These are phyloP conservation scores for Zygosaccharomyces sapae DNA, from an alignment of 1,139 yeast genomes.

Conservation along the genomic window DNA sequence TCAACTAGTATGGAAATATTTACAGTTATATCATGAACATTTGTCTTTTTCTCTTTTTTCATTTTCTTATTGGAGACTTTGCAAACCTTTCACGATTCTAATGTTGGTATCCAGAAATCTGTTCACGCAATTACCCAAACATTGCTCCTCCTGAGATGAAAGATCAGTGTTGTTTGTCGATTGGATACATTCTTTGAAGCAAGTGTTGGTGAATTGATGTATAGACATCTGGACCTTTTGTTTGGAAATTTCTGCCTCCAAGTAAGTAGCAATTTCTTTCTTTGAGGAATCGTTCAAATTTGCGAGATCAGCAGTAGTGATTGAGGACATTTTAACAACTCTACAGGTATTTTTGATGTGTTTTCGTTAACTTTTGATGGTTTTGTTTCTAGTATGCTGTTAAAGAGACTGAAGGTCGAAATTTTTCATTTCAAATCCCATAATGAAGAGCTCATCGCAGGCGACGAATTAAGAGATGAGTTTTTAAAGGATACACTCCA, in stretches of 20 bases:
- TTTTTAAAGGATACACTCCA: background rate
- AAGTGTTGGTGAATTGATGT: slow-evolving; percentile 81
- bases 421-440: background rate
- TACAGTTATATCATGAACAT: slow-evolving; percentile 3
- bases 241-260: slow-evolving; percentile 80
- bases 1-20: slow-evolving; percentile 4
- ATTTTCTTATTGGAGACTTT: slow-evolving; percentile 30
- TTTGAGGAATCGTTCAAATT: slow-evolving; percentile 67
- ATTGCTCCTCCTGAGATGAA: slow-evolving; percentile 58
- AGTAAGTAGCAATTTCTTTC: slow-evolving; percentile 68
- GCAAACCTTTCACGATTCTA: slow-evolving; percentile 62
- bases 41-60: background rate
- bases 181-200: slow-evolving; percentile 81
- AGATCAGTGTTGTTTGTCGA: slow-evolving; percentile 52
- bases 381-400: background rate
- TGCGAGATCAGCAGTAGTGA: slow-evolving; percentile 58
- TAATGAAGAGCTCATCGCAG: background rate
- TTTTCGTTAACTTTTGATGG: no score
- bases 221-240: slow-evolving; percentile 84
- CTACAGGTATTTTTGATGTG: no score
- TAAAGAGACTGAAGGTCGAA: background rate
- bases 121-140: slow-evolving; percentile 77
- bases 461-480: background rate
- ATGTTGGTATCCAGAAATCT: slow-evolving; percentile 84
- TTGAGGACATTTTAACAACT: slow-evolving; percentile 58